Evolutionary conservation across 257 asterid species (phyloP), one percentile per base, ranked within the genome.

Genomic region (Fraxinus anomala): DNA sequence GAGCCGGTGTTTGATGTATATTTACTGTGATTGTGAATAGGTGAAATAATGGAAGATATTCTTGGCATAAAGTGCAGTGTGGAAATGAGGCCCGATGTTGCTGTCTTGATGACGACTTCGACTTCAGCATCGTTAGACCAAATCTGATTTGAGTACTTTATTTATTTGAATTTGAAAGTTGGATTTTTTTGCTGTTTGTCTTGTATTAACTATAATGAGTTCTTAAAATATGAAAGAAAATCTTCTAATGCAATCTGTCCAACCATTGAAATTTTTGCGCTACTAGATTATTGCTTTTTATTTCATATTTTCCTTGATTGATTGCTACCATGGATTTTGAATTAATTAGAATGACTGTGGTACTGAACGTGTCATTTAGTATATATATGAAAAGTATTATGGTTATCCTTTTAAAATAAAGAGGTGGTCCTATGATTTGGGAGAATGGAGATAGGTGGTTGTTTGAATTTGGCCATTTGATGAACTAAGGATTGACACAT

Each of bases 11-110:
- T 61, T 63, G 36, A 26, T 63, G 16, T 23, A 7, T 12, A 73
- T 37, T 59, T 44, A 44, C 23, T 76, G 72, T 66, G 66, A 17
- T 75, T 79, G 51, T 78, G 54, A 65, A 56, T 76, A 96, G 98
- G 98, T 33, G 98, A 96, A 86, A 97, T 98, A 78, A 71, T 93
- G 85, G 86, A 92, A 11, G 94, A 96, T 5, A 83, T 93, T 86
- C 98, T 94, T 49, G 89, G 93, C 83, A 91, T 96, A 73, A 91
- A 89, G 82, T 87, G 91, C 79, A 88, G 92, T 82, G 73, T 91
- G 77, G 90, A 86, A 79, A 85, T 89, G 83, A 87, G 87, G 85
- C 93, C 97, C 37, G 93, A 86, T 76, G 87, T 92, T 30, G 86
- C 88, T 79, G 91, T 92, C 23, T 83, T 94, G 88, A 88, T 94